phyloP scores from a whole-genome alignment of 306 rosid genomes.

The Cercis canadensis region DNA sequence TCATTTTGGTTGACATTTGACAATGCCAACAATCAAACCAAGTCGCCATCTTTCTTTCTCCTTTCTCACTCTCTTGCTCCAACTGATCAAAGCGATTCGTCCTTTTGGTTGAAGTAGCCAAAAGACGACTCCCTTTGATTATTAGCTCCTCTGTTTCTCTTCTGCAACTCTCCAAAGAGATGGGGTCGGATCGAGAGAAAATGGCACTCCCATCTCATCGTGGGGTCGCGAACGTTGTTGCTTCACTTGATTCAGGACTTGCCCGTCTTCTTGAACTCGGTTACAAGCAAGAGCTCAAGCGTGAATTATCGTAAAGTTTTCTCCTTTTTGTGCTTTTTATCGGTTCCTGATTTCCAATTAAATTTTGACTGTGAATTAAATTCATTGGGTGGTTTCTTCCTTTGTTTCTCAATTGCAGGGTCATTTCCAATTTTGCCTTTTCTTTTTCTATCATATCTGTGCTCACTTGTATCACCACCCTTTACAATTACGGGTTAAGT shows the following conservation, averaged over 20 bases:
- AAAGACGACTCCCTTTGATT: neutral
- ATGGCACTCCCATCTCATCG: slow-evolving; percentile 45
- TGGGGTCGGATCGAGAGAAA: slow-evolving; percentile 36
- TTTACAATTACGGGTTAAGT: slow-evolving; percentile 75
- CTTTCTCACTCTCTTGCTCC: too few relatives aligned
- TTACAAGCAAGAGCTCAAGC: slow-evolving; percentile 97
- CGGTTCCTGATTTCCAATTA: slow-evolving; percentile 1
- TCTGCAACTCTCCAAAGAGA: slow-evolving; percentile 17
- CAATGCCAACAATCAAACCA: neutral
- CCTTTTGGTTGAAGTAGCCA: neutral
- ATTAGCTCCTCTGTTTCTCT: neutral
- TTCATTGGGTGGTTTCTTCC: slow-evolving; percentile 4
- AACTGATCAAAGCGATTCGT: slow-evolving; percentile 12
- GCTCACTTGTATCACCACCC: slow-evolving; percentile 87
- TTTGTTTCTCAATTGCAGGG: slow-evolving; percentile 55
- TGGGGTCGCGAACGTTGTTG: slow-evolving; percentile 32
- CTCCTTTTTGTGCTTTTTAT: neutral
- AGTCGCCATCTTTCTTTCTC: neutral
- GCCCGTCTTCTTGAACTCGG: slow-evolving; percentile 91
- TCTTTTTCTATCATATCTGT: slow-evolving; percentile 95
- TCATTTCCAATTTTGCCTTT: slow-evolving; percentile 85
- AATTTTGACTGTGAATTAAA: neutral
- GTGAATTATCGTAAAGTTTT: slow-evolving; percentile 81
- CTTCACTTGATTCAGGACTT: slow-evolving; percentile 73
- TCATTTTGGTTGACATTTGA: neutral